Percentiles rank a stretch among this genome's conserved stretches.
Evolutionary conservation across 2,329 filamentous ascomycete genomes (phyloP).

Genomic region (Grosmannia serpens): DNA sequence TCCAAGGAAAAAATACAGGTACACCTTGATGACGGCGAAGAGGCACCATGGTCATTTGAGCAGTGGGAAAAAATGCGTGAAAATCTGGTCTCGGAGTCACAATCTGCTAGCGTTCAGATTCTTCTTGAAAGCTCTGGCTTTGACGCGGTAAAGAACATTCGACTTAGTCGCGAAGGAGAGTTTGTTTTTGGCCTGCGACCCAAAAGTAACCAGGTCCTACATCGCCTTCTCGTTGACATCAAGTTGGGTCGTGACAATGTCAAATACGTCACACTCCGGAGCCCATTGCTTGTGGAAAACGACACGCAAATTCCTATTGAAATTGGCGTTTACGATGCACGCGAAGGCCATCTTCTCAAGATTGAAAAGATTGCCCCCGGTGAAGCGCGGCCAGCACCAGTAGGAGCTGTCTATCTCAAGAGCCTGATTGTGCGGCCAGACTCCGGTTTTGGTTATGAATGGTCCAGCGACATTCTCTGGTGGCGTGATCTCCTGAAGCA

Average conservation of each 20-base stretch:
- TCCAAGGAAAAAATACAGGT: conserved; percentile 61
- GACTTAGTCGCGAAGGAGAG: conserved; percentile 90
- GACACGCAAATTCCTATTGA: conserved; percentile 94
- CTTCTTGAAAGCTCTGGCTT: conserved; percentile 89
- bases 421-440: conserved; percentile 81
- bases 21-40: conserved; percentile 76
- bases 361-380: conserved; percentile 96
- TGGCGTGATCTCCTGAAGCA: conserved; percentile 85
- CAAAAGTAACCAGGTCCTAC: conserved; percentile 71
- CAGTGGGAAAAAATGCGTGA: conserved; percentile 95
- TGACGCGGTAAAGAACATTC: conserved; percentile 76
- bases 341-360: conserved; percentile 83
- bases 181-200: conserved; percentile 81
- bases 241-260: conserved; percentile 88
- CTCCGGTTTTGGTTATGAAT: conserved; percentile 90
- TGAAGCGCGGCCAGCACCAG: conserved; percentile 77
- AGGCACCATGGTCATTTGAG: conserved; percentile 92
- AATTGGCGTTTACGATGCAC: conserved; percentile 76
- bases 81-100: conserved; percentile 73
- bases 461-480: conserved; percentile 81
- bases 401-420: conserved; percentile 85
- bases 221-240: conserved; percentile 86
- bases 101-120: conserved; percentile 63
- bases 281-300: conserved; percentile 85
- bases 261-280: conserved; percentile 94